These are phyloP conservation scores for Monascus purpureus DNA, from an alignment of 495 filamentous ascomycete genomes.

Conservation along the genomic window DNA sequence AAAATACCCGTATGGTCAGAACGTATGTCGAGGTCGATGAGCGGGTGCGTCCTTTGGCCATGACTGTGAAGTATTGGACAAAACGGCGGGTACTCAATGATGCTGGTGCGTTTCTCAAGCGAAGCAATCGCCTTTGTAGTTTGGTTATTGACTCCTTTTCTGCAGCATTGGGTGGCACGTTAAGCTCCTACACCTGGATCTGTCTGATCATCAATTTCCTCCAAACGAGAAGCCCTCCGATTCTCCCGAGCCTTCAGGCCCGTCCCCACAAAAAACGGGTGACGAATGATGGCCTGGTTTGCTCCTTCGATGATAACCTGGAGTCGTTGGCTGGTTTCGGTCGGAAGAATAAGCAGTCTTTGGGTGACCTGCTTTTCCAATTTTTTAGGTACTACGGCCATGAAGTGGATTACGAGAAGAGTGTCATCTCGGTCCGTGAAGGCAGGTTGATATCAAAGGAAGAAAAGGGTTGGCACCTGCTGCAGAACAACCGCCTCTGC, in stretches of 20 bases:
- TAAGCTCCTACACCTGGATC: slow-evolving; percentile 99
- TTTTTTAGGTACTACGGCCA: slow-evolving; percentile 94
- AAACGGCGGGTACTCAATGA: slow-evolving; percentile 85
- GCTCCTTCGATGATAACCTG: slow-evolving; percentile 76
- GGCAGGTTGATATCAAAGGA: slow-evolving; percentile 71
- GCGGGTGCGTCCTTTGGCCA: slow-evolving; percentile 78
- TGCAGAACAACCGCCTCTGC: slow-evolving; percentile 69
- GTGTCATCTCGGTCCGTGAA: slow-evolving; percentile 74
- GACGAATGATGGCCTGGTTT: slow-evolving; percentile 45
- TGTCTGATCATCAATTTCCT: slow-evolving; percentile 96
- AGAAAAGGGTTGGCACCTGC: slow-evolving; percentile 72
- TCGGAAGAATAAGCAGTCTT: slow-evolving; percentile 61
- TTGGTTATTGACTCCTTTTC: not conserved
- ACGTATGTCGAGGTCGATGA: slow-evolving; percentile 92
- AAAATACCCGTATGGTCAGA: slow-evolving; percentile 97
- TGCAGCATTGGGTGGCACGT: slow-evolving; percentile 75
- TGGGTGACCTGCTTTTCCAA: slow-evolving; percentile 74
- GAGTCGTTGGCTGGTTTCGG: slow-evolving; percentile 60
- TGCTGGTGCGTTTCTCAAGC: slow-evolving; percentile 54
- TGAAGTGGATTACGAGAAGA: slow-evolving; percentile 78
- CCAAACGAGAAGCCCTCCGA: slow-evolving; percentile 74
- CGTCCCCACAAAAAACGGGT: slow-evolving; percentile 47
- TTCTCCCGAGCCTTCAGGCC: slow-evolving; percentile 79
- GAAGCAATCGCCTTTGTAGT: no score
- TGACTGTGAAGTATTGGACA: slow-evolving; percentile 97